Evolutionary conservation across 768 basidiomycete genomes (phyloP).

Genomic region (Agaricus blazei): DNA sequence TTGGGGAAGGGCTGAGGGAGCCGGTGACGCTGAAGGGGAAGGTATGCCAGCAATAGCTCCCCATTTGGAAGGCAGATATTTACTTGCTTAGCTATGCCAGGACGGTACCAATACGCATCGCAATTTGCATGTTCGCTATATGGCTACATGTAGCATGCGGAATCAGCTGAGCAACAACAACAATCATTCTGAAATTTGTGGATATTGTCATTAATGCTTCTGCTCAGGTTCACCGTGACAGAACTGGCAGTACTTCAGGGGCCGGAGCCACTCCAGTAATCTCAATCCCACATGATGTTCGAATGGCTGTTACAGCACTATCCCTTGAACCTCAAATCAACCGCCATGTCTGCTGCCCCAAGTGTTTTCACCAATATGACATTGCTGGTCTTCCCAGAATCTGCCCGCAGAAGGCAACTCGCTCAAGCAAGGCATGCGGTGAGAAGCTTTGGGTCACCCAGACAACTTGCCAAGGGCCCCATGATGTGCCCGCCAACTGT

Average conservation of each 20-base stretch:
- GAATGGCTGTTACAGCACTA: slow-evolving; percentile 10
- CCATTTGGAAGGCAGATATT: neutral
- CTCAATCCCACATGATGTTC: slow-evolving; percentile 10
- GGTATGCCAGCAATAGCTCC: no score
- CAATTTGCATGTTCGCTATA: neutral
- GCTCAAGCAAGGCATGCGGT: slow-evolving; percentile 9
- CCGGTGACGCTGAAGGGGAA: no score
- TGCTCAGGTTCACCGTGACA: neutral
- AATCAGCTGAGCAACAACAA: slow-evolving; percentile 14
- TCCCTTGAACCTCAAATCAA: slow-evolving; percentile 14
- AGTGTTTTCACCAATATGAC: slow-evolving; percentile 5
- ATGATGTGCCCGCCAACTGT: slow-evolving; percentile 13
- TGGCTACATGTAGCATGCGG: slow-evolving; percentile 15
- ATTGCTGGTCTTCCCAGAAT: neutral
- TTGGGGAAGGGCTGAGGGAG: no score
- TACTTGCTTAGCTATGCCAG: neutral
- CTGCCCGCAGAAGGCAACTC: slow-evolving; percentile 11
- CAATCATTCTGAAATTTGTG: slow-evolving; percentile 8
- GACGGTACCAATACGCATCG: neutral
- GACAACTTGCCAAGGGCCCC: slow-evolving; percentile 7
- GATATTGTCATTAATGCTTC: neutral
- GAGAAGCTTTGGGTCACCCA: slow-evolving; percentile 11
- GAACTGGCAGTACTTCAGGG: neutral
- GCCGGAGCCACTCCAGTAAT: neutral
- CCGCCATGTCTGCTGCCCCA: slow-evolving; percentile 16